Conservation (phyloP, 2,329 filamentous ascomycete species). For the Passalora sequoiae region DNA sequence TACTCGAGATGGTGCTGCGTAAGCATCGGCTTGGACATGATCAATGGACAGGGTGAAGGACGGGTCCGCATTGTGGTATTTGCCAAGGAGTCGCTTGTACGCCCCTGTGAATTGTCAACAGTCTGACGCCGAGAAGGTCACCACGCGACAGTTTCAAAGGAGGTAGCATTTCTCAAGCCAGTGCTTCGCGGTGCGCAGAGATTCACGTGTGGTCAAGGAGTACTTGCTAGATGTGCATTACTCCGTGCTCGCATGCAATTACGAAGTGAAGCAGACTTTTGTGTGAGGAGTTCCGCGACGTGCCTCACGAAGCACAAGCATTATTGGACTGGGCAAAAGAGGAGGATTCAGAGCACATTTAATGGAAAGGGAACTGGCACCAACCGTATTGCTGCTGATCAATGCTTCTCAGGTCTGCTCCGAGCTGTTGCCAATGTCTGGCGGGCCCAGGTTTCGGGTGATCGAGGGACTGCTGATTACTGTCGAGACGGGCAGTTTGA, state of each 20-base stretch:
- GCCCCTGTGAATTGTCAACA: slow-evolving; percentile 24
- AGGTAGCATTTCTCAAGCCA: background rate
- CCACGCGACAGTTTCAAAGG: background rate
- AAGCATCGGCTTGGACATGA: slow-evolving; percentile 33
- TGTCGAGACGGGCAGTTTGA: slow-evolving; percentile 2
- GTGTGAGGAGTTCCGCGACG: too few relatives aligned
- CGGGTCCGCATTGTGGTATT: slow-evolving; percentile 23
- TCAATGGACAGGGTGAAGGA: slow-evolving; percentile 31
- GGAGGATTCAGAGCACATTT: too few relatives aligned
- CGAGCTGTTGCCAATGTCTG: slow-evolving; percentile 23
- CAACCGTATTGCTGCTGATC: slow-evolving; percentile 32
- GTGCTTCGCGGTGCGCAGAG: too few relatives aligned
- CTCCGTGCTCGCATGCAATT: too few relatives aligned
- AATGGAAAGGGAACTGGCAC: too few relatives aligned
- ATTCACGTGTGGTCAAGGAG: too few relatives aligned
- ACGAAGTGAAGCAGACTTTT: too few relatives aligned
- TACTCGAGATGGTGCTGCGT: slow-evolving; percentile 33
- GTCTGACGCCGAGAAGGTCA: background rate
- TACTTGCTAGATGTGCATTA: too few relatives aligned
- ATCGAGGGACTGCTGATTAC: slow-evolving; percentile 3
- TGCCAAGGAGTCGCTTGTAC: slow-evolving; percentile 30
- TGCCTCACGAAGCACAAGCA: too few relatives aligned
- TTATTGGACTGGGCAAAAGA: too few relatives aligned
- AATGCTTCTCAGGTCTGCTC: slow-evolving; percentile 23
- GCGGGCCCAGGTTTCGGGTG: slow-evolving; percentile 6